Percentiles rank a stretch among this genome's conserved stretches.
Evolutionary conservation across 1,284 basidiomycete species (phyloP).

Genomic region (Apiotrichum brassicae): DNA sequence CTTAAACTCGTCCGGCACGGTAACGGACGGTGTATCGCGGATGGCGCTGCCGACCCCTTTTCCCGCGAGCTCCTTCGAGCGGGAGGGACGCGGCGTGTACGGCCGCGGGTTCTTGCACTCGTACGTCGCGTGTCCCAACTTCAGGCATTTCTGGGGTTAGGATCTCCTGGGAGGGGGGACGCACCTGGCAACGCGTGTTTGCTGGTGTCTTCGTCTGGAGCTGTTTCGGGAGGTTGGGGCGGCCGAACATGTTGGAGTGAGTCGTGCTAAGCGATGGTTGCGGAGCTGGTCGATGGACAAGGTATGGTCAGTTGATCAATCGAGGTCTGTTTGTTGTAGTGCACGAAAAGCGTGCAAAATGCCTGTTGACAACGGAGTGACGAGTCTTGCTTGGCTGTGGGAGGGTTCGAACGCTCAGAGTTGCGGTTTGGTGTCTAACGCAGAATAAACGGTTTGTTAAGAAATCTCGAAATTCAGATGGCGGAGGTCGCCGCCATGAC

Average conservation of each 20-base stretch:
- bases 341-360: too few species aligned
- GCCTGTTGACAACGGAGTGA: too few species aligned
- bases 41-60: slow-evolving; percentile 16
- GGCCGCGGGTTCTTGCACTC: slow-evolving; percentile 42
- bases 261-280: too few species aligned
- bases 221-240: slow-evolving; percentile 29
- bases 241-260: slow-evolving; percentile 22
- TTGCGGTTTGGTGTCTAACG: too few species aligned
- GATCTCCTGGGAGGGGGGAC: slow-evolving; percentile 7
- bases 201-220: slow-evolving; percentile 34
- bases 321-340: too few species aligned
- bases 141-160: slow-evolving; percentile 37
- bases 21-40: slow-evolving; percentile 36
- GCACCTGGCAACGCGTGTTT: slow-evolving; percentile 44
- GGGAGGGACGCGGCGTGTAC: slow-evolving; percentile 40
- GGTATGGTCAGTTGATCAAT: too few species aligned
- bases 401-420: too few species aligned
- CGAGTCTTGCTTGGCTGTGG: too few species aligned
- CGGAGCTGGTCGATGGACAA: too few species aligned
- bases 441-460: too few species aligned
- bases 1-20: slow-evolving; percentile 47
- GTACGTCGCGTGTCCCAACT: slow-evolving; percentile 45
- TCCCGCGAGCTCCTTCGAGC: slow-evolving; percentile 30
- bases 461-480: too few species aligned
- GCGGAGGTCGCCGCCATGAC: too few species aligned